Base-by-base conservation (phyloP, 2,329 filamentous ascomycete genomes). In the Leptographium procerum region DNA sequence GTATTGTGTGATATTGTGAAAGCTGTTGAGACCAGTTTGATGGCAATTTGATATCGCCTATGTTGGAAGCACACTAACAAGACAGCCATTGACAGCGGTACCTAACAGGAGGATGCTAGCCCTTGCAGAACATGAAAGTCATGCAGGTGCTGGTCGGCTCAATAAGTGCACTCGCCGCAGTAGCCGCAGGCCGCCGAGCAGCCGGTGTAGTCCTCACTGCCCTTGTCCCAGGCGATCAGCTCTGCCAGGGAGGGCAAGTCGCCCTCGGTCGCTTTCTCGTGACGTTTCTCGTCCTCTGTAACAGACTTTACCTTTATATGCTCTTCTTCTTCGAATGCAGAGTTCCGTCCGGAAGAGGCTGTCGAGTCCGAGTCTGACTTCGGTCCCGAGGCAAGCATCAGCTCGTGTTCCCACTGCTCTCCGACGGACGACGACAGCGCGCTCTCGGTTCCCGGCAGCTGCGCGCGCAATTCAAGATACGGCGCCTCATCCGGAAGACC, bases 381-480 rank as follows among this genome's bases (percentile, higher is more conserved):
- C 40, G 19, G 10, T 19, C 14, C 7, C 16, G 40, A 3, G 1
- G 40, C 14, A 19, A 9, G 4, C 40, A 19, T 8, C 19, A 43
- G 40, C 19, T 33, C 48, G 16, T n/a, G 48, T 9, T 51, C 57
- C 33, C 56, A 56, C 36, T 26, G 24, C 10, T 57, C 40, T 22
- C 59, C 2, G 29, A 51, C 31, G 10, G 29, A 61, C 47, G 64
- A 59, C 28, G 69, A 71, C 34, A 70, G 53, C 16, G 62, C 63
- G 24, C 63, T 54, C 9, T 61, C 61, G 11, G 60, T 63, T 34
- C 63, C 64, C 9, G 36, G 52, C n/a, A 63, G 52, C 60, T 64
- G 63, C 56, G 65, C 63, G 19, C 65, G 61, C 22, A 69, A 55
- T 52, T 68, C 64, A 26, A 69, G 57, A 22, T 22, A 61, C 13